Conservation (phyloP, 192 early-diverging fungal species). For the Coemansia sp. region DNA sequence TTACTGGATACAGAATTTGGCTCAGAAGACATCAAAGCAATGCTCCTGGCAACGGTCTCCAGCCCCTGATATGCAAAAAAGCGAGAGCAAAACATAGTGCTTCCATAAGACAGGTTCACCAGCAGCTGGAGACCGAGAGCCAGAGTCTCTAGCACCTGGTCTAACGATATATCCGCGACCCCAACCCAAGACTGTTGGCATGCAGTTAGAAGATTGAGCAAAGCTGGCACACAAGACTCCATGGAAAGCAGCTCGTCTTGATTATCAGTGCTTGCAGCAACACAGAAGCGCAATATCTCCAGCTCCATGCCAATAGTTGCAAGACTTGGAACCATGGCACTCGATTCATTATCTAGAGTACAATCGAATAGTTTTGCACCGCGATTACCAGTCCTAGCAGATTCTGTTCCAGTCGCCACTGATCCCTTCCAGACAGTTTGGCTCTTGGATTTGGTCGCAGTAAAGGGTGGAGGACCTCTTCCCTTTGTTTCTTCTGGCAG, state of each 20-base stretch:
- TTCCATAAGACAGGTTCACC: conserved; percentile 51
- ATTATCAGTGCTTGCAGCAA: conserved; percentile 35
- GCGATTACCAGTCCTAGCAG: background rate
- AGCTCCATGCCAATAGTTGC: conserved; percentile 38
- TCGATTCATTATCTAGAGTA: conserved; percentile 12
- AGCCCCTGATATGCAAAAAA: conserved; percentile 39
- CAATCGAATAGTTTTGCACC: background rate
- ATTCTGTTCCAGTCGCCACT: background rate
- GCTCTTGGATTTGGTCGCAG: background rate
- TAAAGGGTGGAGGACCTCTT: background rate
- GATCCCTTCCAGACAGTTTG: background rate
- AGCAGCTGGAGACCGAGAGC: conserved; percentile 42
- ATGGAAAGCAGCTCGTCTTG: conserved; percentile 37
- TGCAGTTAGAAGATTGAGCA: conserved; percentile 28
- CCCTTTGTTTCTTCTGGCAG: conserved; percentile 32
- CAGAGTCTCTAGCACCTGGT: conserved; percentile 26
- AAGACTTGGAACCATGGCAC: conserved; percentile 14
- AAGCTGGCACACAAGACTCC: conserved; percentile 19
- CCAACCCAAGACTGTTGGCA: conserved; percentile 25
- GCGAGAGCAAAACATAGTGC: conserved; percentile 35
- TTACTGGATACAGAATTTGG: background rate
- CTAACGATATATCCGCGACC: background rate
- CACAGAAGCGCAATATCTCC: conserved; percentile 47
- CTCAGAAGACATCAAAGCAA: conserved; percentile 32
- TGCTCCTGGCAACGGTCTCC: conserved; percentile 39